Base-by-base conservation (phyloP, 139 green algal species). In the Limnomonas spitsbergensis region DNA sequence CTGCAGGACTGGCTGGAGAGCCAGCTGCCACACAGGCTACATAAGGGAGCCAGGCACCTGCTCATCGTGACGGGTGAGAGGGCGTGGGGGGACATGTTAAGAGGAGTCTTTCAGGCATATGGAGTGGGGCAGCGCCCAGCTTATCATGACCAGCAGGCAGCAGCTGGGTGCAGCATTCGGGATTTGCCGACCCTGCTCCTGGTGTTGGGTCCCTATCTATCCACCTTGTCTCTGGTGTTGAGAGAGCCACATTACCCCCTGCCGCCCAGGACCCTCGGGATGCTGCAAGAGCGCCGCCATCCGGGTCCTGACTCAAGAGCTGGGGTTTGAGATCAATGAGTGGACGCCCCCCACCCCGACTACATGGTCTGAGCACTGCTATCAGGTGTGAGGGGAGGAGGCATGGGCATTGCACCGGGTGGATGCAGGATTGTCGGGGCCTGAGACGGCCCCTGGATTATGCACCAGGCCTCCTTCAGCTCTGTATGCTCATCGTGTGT, bases 281-380 rank as follows among this genome's bases (percentile, higher is more conserved):
- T 91, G 89, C 72, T 91, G 91, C 75, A 95, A 95, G 86, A 88
- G 81, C 29, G 78, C 24, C 36, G 34, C 29, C 7, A n/a, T 95
- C 40, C 73, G 77, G 37, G 75, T 88, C 27, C 75, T 95, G 80
- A 86, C 87, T 2, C 34, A 47, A 3, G 77, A 76, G 38, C 39
- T 88, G 42, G 90, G 89, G 1, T 93, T 88, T 76, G 78, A 90
- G 7, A n/a, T 93, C n/a, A 69, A 81, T 31, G 90, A 95, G 80
- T 95, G 89, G 88, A 81, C 77, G 1, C 72, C 91, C 35, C 90
- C 89, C 9, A 66, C 81, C 24, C 84, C 88, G 0, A 85, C 81
- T 20, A 75, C 90, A n/a, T 96, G 89, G 88, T 39, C 52, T 31
- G 92, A 96, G 69, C 74, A 87, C 36, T 69, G 83, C 74, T 86